Evolutionary conservation across 352 stramenopile species (phyloP).

Genomic region (Globisporangium abappressorium): DNA sequence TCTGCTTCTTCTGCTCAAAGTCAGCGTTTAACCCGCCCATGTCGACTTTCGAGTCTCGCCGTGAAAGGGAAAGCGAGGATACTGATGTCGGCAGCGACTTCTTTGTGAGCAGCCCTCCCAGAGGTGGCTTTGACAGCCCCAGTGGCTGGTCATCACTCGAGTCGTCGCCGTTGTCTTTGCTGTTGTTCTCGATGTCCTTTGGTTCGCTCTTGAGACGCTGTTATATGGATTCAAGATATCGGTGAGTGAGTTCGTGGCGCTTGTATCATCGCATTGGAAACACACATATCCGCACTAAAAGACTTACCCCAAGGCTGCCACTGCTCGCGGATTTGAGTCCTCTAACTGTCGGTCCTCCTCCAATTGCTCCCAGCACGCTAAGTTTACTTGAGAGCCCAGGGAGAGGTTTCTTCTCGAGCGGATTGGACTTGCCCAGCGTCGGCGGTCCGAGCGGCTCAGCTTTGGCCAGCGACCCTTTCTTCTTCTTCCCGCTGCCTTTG

Average conservation of each 20-base stretch:
- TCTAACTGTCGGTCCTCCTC: constrained; percentile 23
- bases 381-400: constrained; percentile 40
- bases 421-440: constrained; percentile 34
- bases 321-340: constrained; percentile 40
- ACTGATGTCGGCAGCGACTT: constrained; percentile 39
- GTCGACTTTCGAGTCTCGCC: constrained; percentile 36
- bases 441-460: constrained; percentile 42
- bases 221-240: background rate
- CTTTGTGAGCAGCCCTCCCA: constrained; percentile 44
- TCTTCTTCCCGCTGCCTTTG: constrained; percentile 57
- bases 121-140: constrained; percentile 49
- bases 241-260: background rate
- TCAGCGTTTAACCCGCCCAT: constrained; percentile 28
- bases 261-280: background rate
- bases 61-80: constrained; percentile 16
- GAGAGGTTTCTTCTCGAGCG: constrained; percentile 75
- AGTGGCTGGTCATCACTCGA: constrained; percentile 18
- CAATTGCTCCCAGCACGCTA: constrained; percentile 23
- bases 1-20: constrained; percentile 54
- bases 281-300: background rate
- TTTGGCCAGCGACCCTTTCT: constrained; percentile 38
- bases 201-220: constrained; percentile 28
- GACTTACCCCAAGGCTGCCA: constrained; percentile 46
- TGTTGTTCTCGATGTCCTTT: constrained; percentile 36
- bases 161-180: constrained; percentile 23